phyloP scores from a whole-genome alignment of 1,284 basidiomycete species.

The Sanguinoderma infundibulare region DNA sequence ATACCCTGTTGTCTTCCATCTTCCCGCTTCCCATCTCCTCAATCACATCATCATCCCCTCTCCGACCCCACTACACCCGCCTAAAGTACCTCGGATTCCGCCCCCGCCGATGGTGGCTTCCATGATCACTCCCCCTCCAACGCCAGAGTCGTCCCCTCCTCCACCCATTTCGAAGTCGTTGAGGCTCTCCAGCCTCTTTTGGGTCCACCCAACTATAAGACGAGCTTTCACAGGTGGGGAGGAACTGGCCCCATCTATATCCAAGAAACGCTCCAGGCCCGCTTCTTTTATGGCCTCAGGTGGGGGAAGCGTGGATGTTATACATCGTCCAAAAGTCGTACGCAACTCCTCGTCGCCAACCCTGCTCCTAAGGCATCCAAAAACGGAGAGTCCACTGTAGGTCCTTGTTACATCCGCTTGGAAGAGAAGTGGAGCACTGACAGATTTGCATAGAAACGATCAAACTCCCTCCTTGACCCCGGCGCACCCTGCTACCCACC shows the following conservation, averaged over 20 bases:
- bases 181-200: constrained; percentile 23
- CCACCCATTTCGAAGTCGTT: constrained; percentile 16
- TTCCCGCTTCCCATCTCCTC: constrained; percentile 39
- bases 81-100: constrained; percentile 3
- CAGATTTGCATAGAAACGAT: not conserved
- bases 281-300: constrained; percentile 11
- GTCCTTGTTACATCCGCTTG: not conserved
- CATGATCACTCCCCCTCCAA: not conserved
- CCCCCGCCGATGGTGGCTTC: constrained; percentile 11
- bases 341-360: constrained; percentile 12
- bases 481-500: not conserved
- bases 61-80: constrained; percentile 4
- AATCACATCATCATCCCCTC: constrained; percentile 35
- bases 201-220: constrained; percentile 23
- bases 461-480: not conserved
- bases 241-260: not conserved
- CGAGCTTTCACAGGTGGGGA: constrained; percentile 17
- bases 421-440: not conserved
- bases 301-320: not conserved
- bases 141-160: not conserved
- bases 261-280: constrained; percentile 17
- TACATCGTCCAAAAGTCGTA: not conserved
- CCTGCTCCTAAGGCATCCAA: not conserved
- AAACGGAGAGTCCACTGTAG: not conserved
- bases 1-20: constrained; percentile 43